A percentile compares a stretch with the other conserved stretches of the same genome.
Evolutionary conservation across 371 early-diverging fungal genomes (phyloP).

Genomic region (Nematocida parisii): DNA sequence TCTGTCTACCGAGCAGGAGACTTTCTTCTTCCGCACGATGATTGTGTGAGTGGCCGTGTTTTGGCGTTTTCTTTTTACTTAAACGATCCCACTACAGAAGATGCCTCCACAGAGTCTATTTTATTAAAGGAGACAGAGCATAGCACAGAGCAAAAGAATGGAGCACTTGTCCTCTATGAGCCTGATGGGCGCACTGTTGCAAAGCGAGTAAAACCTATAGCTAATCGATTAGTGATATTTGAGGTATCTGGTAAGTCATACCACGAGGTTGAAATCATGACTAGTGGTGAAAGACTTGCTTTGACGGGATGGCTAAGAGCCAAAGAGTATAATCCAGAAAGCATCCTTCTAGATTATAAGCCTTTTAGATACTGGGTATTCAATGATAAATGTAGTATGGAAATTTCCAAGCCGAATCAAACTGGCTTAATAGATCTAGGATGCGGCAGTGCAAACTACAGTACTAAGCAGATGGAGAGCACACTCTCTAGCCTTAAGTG

Average conservation of each 20-base stretch:
- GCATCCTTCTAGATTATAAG: slow-evolving; percentile 10
- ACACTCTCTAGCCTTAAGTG: slow-evolving; percentile 19
- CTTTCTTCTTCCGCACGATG: slow-evolving; percentile 70
- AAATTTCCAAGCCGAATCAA: neutral
- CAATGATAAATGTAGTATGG: neutral
- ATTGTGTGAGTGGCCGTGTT: slow-evolving; percentile 63
- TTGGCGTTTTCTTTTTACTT: slow-evolving; percentile 70
- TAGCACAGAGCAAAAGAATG: slow-evolving; percentile 18
- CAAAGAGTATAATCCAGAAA: slow-evolving; percentile 14
- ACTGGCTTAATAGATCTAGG: neutral
- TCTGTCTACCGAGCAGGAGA: slow-evolving; percentile 65
- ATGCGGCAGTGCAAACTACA: neutral
- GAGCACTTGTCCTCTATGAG: slow-evolving; percentile 66
- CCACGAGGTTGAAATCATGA: slow-evolving; percentile 67
- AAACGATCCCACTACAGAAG: slow-evolving; percentile 46
- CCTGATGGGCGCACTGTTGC: slow-evolving; percentile 54
- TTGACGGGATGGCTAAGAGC: slow-evolving; percentile 69
- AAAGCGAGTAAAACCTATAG: slow-evolving; percentile 60
- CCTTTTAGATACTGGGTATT: slow-evolving; percentile 25
- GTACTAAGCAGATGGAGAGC: neutral
- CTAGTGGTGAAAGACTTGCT: slow-evolving; percentile 61
- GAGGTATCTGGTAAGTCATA: slow-evolving; percentile 67
- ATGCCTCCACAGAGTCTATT: neutral
- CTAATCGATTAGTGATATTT: slow-evolving; percentile 69
- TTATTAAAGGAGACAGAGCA: neutral